Percentiles rank a stretch among this genome's conserved stretches.
Conservation (phyloP, 306 rosid species). For the Mimosa pudica region DNA sequence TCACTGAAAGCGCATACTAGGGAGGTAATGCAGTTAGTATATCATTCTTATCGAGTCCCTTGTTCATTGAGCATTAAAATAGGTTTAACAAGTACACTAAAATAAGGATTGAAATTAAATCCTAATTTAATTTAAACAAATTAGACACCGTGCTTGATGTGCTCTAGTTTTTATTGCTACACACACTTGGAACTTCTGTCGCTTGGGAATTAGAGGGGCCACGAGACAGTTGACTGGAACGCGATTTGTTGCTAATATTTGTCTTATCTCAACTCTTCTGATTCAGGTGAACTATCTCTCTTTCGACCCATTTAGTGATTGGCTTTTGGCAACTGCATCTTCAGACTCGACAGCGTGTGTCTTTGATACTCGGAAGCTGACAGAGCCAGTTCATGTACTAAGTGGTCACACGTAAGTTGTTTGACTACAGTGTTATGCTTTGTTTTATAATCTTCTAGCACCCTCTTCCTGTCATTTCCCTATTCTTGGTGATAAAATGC, state of each 20-base stretch:
- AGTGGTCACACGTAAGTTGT: slow-evolving; percentile 76
- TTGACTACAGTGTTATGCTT: slow-evolving; percentile 4
- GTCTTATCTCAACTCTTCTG: slow-evolving; percentile 22
- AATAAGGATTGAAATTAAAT: not conserved
- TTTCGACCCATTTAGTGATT: slow-evolving; percentile 77
- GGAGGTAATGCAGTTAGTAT: slow-evolving; percentile 59
- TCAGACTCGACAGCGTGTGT: slow-evolving; percentile 82
- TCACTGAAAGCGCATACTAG: slow-evolving; percentile 74
- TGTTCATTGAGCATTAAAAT: slow-evolving; percentile 4
- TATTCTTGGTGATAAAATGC: not conserved
- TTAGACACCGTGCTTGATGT: not conserved
- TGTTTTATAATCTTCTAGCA: not conserved
- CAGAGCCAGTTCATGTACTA: slow-evolving; percentile 66
- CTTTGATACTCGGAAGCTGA: slow-evolving; percentile 78
- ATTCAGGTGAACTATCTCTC: slow-evolving; percentile 85
- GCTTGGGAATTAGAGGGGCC: not conserved
- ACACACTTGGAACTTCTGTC: not conserved
- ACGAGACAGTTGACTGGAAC: not conserved
- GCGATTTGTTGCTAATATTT: slow-evolving; percentile 16
- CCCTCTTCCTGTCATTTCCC: not conserved
- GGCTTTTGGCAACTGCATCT: slow-evolving; percentile 95
- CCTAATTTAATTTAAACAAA: slow-evolving; percentile 2
- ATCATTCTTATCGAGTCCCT: not conserved
- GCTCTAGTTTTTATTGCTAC: not conserved
- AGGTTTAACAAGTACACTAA: not conserved